Percentiles rank a stretch among this genome's conserved stretches.
Evolutionary conservation across 805 yeast genomes (phyloP).

Genomic region (Candida succiphila): DNA sequence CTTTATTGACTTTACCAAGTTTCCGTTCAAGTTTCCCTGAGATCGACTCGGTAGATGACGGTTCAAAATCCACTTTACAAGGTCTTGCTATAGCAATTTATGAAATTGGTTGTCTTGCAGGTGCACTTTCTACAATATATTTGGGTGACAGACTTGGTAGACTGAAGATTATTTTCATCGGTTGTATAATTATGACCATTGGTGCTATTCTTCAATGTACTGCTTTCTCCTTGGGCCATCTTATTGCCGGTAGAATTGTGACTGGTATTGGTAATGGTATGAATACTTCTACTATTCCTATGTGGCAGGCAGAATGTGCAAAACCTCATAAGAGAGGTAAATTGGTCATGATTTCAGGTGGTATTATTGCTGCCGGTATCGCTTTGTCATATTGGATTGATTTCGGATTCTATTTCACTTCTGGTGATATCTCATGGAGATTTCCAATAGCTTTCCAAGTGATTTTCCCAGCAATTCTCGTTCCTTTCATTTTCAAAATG

Average conservation of each 20-base stretch:
- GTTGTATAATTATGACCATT: slow-evolving; percentile 24
- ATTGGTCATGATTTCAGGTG: slow-evolving; percentile 21
- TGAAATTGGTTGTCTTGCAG: slow-evolving; percentile 36
- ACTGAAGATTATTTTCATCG: slow-evolving; percentile 25
- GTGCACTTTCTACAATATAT: slow-evolving; percentile 31
- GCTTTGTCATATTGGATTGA: slow-evolving; percentile 26
- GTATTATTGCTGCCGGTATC: slow-evolving; percentile 17
- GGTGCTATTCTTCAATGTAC: slow-evolving; percentile 18
- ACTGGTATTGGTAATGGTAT: slow-evolving; percentile 28
- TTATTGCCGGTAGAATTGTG: slow-evolving; percentile 23
- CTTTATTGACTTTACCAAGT: slow-evolving; percentile 13
- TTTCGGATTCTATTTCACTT: slow-evolving; percentile 23
- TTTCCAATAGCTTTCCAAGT: slow-evolving; percentile 27
- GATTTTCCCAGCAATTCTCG: slow-evolving; percentile 9
- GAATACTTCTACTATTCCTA: slow-evolving; percentile 24
- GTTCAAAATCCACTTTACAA: slow-evolving; percentile 30
- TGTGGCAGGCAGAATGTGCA: slow-evolving; percentile 26
- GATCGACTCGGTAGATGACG: slow-evolving; percentile 18
- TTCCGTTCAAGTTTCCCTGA: slow-evolving; percentile 15
- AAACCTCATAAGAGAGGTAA: slow-evolving; percentile 21
- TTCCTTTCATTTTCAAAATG: slow-evolving; percentile 8
- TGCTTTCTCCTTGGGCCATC: slow-evolving; percentile 13
- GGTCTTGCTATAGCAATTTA: slow-evolving; percentile 41
- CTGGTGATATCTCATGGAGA: slow-evolving; percentile 19
- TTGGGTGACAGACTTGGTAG: slow-evolving; percentile 33